Evolutionary conservation across 257 asterid species (phyloP), one percentile per base, ranked within the genome.

Genomic region (Plantago major): DNA sequence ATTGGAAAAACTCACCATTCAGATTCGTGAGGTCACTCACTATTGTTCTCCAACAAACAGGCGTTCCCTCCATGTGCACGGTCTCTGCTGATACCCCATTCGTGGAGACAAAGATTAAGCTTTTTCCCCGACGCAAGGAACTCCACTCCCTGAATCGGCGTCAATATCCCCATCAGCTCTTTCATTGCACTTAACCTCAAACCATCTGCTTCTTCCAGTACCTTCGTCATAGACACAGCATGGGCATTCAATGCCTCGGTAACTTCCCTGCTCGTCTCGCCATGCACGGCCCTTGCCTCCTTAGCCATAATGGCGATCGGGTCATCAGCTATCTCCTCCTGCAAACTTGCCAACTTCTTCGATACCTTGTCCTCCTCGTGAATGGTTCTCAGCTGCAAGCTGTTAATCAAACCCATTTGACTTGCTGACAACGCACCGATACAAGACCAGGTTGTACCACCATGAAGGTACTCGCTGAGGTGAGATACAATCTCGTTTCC

Each of bases 41-140:
- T 18, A 14, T 40, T 28, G 14, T 22, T 22, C 33, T 22, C 58
- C 16, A 52, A 22, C 18, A n/a, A 6, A 48, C 54, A 12, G 0
- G 19, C 11, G 55, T 44, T 16, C 13, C 62, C 48, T 58, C 62
- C 67, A 42, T 51, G 59, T 30, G 55, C 65, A 7, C 45, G 63
- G 45, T 76, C 85, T 54, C 65, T 67, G 62, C 50, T 62, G 50
- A 5, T 40, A 11, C 76, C 85, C 82, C 77, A 73, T 15, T 64
- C 78, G 33, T 46, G 77, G 22, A 73, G 14, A 38, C 71, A 73
- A 18, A 76, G 64, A 55, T 71, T 67, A 40, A 76, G 60, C 61
- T 67, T 76, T 52, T 56, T 79, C 28, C 64, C 65, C 10, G 74
- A 53, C 2, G 74, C 79, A 0, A 79, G 62, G 61, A 59, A 70